Evolutionary conservation across 1,139 yeast genomes (phyloP).

Genomic region (Meyerozyma sp.): DNA sequence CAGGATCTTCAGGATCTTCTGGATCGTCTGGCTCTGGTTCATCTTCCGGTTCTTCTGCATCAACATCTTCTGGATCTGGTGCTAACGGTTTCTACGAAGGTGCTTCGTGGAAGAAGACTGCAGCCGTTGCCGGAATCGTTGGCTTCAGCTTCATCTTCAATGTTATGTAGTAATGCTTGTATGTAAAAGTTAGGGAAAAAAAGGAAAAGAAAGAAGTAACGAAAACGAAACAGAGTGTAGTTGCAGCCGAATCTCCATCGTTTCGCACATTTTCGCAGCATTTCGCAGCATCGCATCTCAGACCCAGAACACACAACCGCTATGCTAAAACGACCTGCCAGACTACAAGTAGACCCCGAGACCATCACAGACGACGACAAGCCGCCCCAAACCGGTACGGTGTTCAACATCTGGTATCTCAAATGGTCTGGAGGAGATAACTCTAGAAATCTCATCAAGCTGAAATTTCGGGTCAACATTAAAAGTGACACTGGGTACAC

Average conservation of each 20-base stretch:
- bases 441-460: constrained; percentile 22
- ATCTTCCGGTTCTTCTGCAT: constrained; percentile 6
- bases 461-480: constrained; percentile 53
- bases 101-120: constrained; percentile 38
- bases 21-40: constrained; percentile 8
- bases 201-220: no score
- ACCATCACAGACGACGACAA: constrained; percentile 55
- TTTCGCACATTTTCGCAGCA: neutral
- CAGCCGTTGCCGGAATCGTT: constrained; percentile 32
- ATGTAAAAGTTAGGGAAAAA: neutral
- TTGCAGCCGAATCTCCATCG: neutral
- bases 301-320: neutral
- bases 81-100: constrained; percentile 12
- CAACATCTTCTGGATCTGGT: constrained; percentile 11
- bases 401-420: constrained; percentile 83
- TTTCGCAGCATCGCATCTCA: neutral
- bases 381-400: constrained; percentile 77
- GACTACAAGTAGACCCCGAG: constrained; percentile 70
- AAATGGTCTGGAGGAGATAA: constrained; percentile 78
- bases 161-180: constrained; percentile 15
- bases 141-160: constrained; percentile 34
- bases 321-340: constrained; percentile 24
- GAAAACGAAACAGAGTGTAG: no score
- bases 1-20: constrained; percentile 7
- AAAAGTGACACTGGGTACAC: constrained; percentile 72